Evolutionary conservation across 805 yeast genomes (phyloP).

Genomic region (Saturnispora halmiae): DNA sequence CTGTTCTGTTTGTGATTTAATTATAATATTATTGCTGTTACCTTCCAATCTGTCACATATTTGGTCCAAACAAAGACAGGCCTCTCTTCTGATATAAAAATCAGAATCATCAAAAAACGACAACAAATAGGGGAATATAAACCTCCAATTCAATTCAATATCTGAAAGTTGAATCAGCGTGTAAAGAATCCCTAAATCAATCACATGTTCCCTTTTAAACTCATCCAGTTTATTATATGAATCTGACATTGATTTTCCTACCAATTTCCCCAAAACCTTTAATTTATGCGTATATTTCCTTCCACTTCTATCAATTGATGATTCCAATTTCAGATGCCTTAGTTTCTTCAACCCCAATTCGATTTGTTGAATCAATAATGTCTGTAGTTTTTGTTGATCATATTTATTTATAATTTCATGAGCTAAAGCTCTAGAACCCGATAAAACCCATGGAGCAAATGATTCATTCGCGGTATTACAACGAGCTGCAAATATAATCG

Average conservation of each 20-base stretch:
- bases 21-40: conserved; percentile 16
- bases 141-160: conserved; percentile 22
- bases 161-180: neutral
- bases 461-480: conserved; percentile 2
- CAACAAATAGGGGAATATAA: conserved; percentile 22
- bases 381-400: neutral
- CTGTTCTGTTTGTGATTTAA: conserved; percentile 18
- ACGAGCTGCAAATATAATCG: neutral
- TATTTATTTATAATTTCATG: neutral
- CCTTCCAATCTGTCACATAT: conserved; percentile 10
- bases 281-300: conserved; percentile 3
- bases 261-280: conserved; percentile 11
- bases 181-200: conserved; percentile 8
- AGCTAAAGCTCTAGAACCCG: neutral
- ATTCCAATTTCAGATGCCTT: conserved; percentile 2
- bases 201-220: conserved; percentile 16
- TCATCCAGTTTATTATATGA: conserved; percentile 15
- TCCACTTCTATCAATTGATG: conserved; percentile 7
- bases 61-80: conserved; percentile 11
- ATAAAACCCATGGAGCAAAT: conserved; percentile 6
- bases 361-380: neutral
- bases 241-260: conserved; percentile 12
- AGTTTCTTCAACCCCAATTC: neutral
- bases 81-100: conserved; percentile 19
- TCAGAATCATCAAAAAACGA: conserved; percentile 26